These are phyloP conservation scores for Chlamydomonas sp. DNA, from an alignment of 139 green algal species.

Conservation along the genomic window DNA sequence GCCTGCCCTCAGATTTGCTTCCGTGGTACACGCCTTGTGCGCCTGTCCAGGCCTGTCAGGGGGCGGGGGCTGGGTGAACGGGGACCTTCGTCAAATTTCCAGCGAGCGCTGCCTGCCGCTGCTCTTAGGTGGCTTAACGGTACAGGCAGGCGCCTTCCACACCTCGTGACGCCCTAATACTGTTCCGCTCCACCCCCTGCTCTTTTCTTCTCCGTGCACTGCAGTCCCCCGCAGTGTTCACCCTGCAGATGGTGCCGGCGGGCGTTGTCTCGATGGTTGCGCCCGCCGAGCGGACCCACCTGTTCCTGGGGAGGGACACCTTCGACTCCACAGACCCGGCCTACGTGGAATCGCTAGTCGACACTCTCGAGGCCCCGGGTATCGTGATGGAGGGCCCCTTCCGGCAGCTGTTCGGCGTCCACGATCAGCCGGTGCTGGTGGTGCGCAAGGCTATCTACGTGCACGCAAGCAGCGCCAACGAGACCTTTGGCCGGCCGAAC, in stretches of 20 bases:
- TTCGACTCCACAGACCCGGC: not conserved
- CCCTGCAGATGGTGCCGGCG: not conserved
- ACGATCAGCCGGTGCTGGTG: not conserved
- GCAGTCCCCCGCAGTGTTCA: not conserved
- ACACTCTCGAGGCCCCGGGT: not conserved
- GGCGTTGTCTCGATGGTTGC: not conserved
- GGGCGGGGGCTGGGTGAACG: no score
- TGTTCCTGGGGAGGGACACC: not conserved
- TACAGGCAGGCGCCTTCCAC: no score
- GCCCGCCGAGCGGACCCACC: not conserved
- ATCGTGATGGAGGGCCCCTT: not conserved
- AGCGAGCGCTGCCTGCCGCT: no score
- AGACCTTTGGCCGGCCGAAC: not conserved
- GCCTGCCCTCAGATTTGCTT: no score
- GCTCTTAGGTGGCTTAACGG: no score
- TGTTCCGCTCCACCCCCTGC: not conserved
- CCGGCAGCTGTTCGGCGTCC: not conserved
- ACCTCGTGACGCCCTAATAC: no score
- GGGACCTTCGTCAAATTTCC: no score
- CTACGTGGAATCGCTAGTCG: not conserved
- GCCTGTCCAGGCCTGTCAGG: no score
- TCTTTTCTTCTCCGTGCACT: not conserved
- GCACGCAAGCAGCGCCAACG: not conserved
- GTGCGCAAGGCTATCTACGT: conserved; percentile 1
- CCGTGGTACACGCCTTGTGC: no score